phyloP scores from a whole-genome alignment of 176 grass and related monocot species.

The Triticum aestivum region IWGSC_CS_RefSeq_v2.1 NC_057805.1:335451489-335451988 shows the following conservation, averaged over 20 bases:
- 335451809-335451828: constrained; percentile 77
- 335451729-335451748: no score
- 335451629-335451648: neutral
- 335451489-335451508: neutral
- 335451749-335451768: neutral
- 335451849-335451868: constrained; percentile 63
- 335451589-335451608: no score
- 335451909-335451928: neutral
- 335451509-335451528: neutral
- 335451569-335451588: no score
- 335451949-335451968: constrained; percentile 38
- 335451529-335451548: neutral
- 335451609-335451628: neutral
- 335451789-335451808: constrained; percentile 40
- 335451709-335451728: neutral
- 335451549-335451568: neutral
- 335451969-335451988: constrained; percentile 62
- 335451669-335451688: neutral
- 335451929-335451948: neutral
- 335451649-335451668: neutral
- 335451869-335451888: constrained; percentile 49
- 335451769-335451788: neutral
- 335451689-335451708: neutral
- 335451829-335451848: constrained; percentile 69
- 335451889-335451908: neutral